Conservation (phyloP, 2,329 filamentous ascomycete genomes). For the Hymenoscyphus fructigenus region DNA sequence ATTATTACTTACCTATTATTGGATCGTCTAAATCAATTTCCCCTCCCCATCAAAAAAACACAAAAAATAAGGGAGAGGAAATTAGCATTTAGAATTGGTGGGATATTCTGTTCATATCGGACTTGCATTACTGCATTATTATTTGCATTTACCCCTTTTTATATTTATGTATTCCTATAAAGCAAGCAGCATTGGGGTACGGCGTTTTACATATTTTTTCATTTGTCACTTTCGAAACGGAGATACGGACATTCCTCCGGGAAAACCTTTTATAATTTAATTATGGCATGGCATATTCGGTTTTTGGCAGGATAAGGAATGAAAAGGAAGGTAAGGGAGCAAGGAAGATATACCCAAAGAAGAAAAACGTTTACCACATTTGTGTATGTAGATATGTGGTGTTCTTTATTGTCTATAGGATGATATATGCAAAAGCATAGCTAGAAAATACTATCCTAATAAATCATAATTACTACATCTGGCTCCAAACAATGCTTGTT, state of each 20-base stretch:
- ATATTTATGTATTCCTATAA: conserved; percentile 1
- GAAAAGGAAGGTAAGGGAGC: background rate
- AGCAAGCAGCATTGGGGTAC: background rate
- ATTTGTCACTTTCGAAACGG: background rate
- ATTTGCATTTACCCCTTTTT: no score
- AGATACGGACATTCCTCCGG: background rate
- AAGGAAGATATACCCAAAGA: background rate
- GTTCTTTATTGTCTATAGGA: background rate
- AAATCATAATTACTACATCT: no score
- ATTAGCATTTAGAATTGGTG: background rate
- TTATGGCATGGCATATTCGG: background rate
- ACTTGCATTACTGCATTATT: no score
- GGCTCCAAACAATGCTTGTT: no score
- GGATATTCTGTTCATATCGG: background rate
- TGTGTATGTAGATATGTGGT: background rate
- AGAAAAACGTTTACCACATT: background rate
- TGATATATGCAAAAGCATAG: background rate
- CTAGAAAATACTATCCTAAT: no score
- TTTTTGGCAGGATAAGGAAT: background rate
- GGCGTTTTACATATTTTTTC: background rate
- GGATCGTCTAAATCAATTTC: background rate
- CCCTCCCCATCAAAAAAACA: background rate
- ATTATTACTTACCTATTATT: background rate
- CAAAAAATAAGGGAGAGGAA: background rate
- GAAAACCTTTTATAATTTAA: background rate